These are phyloP conservation scores for Sphaceloma murrayae DNA, from an alignment of 2,329 filamentous ascomycete genomes.

Conservation along the genomic window DNA sequence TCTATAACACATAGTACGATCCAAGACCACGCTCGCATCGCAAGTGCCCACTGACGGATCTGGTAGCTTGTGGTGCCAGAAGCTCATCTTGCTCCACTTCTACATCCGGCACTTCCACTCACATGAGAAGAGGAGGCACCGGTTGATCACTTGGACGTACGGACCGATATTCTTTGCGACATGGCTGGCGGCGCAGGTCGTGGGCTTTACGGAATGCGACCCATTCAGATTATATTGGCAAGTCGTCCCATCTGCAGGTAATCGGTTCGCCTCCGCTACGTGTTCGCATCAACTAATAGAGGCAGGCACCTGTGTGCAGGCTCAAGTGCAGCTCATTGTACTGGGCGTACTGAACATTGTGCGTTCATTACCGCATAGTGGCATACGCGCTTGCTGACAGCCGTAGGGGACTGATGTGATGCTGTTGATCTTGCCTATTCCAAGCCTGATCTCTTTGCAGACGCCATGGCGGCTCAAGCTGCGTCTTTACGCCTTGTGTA, in stretches of 20 bases:
- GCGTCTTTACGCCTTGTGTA: conserved; percentile 2
- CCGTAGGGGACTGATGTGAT: conserved; percentile 2
- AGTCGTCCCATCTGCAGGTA: conserved; percentile 5
- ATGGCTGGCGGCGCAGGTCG: conserved; percentile 5
- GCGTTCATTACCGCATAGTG: background rate
- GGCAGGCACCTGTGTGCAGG: conserved; percentile 2
- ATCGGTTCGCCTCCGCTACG: background rate
- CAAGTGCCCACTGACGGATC: background rate
- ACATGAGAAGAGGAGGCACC: conserved; percentile 10
- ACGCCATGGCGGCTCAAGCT: conserved; percentile 12
- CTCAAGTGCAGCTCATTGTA: conserved; percentile 12
- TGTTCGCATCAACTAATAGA: background rate
- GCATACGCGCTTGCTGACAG: background rate
- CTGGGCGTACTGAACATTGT: conserved; percentile 10
- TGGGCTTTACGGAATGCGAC: conserved; percentile 10
- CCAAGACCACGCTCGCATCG: background rate
- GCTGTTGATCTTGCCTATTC: conserved; percentile 10
- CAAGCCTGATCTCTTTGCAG: conserved; percentile 5
- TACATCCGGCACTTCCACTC: conserved; percentile 11
- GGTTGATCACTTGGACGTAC: conserved; percentile 8
- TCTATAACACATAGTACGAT: conserved; percentile 11
- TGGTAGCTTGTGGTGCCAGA: conserved; percentile 6
- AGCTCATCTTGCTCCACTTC: conserved; percentile 10
- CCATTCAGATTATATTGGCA: conserved; percentile 8
- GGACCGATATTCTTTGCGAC: conserved; percentile 9